Conservation (phyloP, 345 rosid genomes). For the Corchorus capsularis region DNA sequence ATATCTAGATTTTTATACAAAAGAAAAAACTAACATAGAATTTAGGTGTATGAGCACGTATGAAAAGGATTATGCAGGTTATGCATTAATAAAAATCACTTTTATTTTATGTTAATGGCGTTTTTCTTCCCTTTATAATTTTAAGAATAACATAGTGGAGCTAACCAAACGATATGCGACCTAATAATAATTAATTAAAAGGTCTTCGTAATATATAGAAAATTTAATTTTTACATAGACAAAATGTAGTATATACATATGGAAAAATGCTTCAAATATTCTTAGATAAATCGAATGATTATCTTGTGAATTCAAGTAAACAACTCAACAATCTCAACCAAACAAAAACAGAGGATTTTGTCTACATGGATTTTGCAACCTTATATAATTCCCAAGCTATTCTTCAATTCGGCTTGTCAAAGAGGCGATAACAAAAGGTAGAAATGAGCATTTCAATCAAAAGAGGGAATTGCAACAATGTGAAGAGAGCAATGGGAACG, state of each 20-base stretch:
- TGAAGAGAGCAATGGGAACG: conserved; percentile 26
- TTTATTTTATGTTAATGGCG: no score
- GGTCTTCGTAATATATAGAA: neutral
- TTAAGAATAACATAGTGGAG: no score
- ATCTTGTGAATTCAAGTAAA: neutral
- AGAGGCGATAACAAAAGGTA: neutral
- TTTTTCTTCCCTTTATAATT: no score
- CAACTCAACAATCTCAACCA: neutral
- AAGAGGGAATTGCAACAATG: conserved; percentile 36
- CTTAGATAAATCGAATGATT: neutral
- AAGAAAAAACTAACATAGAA: no score
- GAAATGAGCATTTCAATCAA: conserved; percentile 29
- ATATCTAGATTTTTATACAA: no score
- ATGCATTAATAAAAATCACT: no score
- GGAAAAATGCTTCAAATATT: neutral
- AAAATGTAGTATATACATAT: neutral
- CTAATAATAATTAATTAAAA: neutral
- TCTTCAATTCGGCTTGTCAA: neutral
- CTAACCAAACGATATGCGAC: no score
- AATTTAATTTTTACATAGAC: neutral
- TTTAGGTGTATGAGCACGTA: no score
- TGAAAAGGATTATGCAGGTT: no score
- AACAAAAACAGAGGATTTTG: neutral
- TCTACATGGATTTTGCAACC: neutral
- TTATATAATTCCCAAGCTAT: neutral